Evolutionary conservation across 352 stramenopile species (phyloP).

Genomic region (Phytophthora uliginosa): DNA sequence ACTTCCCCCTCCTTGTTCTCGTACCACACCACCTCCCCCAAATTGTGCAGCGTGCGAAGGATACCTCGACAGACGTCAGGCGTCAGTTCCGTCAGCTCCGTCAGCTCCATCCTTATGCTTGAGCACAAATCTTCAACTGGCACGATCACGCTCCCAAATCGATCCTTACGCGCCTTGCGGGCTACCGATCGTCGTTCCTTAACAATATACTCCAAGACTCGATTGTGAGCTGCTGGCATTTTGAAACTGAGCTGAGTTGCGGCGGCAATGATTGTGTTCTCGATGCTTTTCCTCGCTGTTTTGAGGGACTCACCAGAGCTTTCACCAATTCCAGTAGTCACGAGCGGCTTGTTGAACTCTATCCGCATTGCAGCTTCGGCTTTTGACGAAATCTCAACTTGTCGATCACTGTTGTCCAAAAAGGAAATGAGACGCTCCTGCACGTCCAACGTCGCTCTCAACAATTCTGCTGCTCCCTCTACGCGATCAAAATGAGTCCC

Average conservation of each 20-base stretch:
- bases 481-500: constrained; percentile 22
- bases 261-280: neutral
- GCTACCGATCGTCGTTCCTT: neutral
- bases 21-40: constrained; percentile 35
- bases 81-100: too few relatives aligned
- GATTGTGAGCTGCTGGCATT: constrained; percentile 1
- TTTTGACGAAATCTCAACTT: neutral
- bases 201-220: constrained; percentile 15
- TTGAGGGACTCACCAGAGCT: neutral
- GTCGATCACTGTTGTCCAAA: neutral
- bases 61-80: constrained; percentile 11
- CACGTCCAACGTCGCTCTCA: neutral
- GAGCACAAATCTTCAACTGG: neutral
- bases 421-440: constrained; percentile 9
- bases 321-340: neutral
- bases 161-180: neutral
- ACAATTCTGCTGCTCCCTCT: neutral
- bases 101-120: too few relatives aligned
- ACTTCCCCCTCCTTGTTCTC: neutral
- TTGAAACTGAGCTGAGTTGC: neutral
- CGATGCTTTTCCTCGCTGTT: neutral
- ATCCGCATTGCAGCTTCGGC: neutral
- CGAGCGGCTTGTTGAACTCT: constrained; percentile 2
- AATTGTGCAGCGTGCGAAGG: constrained; percentile 12
- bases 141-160: constrained; percentile 8